Base-by-base conservation (phyloP, 495 filamentous ascomycete genomes). In the Trypethelium eluteriae region DNA sequence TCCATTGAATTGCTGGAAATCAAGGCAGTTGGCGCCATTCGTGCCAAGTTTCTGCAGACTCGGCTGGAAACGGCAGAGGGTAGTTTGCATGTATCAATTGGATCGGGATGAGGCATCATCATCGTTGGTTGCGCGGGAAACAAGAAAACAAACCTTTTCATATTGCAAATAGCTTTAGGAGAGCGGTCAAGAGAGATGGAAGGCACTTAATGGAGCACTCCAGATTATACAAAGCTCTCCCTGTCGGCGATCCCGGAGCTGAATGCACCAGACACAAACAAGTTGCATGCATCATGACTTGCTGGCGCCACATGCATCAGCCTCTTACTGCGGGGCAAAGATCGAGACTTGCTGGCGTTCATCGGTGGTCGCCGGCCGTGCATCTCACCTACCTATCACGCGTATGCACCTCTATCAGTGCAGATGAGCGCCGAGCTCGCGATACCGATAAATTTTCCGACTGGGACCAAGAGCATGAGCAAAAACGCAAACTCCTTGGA, bases 241-340 rank as follows among this genome's bases (percentile, higher is more conserved):
- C 49, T 53, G 49, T 53, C 49, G 49, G 49, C 49, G 49, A 53
- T 53, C 49, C 49, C 49, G 12, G 49, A 53, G n/a, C 49, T 25
- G 49, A 53, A 53, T 53, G 11, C 41, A 14, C 41, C 41, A 44
- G 41, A 44, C 14, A 14, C 41, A 25, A 25, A 18, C n/a, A n/a
- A 53, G 49, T 5, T 18, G 18, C 9, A 18, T 53, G 49, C 9
- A 46, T 46, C 41, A 46, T 46, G 41, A 46, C 41, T 9, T 46
- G 41, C 41, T 7, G 41, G 49, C 49, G 49, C 49, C 49, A 53
- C 49, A 53, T 9, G 18, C 49, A 53, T n/a, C 49, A 53, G 49
- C 49, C 49, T 53, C 49, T 14, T 25, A 5, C 5, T 18, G 49
- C 49, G 49, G 49, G 49, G 49, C 11, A 18, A 5, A 44, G 41